Evolutionary conservation across 306 rosid genomes (phyloP).

Genomic region (Rosa lucieae): DNA sequence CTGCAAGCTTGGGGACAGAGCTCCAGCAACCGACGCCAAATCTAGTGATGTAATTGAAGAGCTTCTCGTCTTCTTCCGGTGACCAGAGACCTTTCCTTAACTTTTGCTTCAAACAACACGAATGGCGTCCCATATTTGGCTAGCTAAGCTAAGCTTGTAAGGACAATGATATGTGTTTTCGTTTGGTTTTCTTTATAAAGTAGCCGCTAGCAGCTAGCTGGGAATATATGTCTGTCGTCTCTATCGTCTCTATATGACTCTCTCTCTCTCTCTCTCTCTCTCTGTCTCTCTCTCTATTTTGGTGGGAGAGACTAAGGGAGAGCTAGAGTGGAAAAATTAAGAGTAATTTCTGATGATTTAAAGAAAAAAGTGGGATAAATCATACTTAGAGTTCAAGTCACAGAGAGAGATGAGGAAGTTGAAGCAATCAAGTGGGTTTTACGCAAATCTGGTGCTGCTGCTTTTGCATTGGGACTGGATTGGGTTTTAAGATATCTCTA

Average conservation of each 20-base stretch:
- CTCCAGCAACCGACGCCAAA: constrained; percentile 99
- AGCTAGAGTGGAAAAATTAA: constrained; percentile 33
- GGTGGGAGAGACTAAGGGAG: constrained; percentile 20
- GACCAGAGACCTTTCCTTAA: constrained; percentile 92
- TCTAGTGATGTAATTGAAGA: constrained; percentile 78
- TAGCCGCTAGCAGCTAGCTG: constrained; percentile 17
- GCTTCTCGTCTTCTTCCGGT: constrained; percentile 94
- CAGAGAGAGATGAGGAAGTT: constrained; percentile 49
- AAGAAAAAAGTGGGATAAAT: constrained; percentile 42
- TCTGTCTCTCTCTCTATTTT: constrained; percentile 1
- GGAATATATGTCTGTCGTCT: constrained; percentile 37
- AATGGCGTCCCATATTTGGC: constrained; percentile 77
- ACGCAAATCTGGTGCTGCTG: constrained; percentile 78
- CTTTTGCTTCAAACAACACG: constrained; percentile 76
- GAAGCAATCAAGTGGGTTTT: constrained; percentile 93
- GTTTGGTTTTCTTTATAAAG: constrained; percentile 10
- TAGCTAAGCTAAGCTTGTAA: constrained; percentile 2
- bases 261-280: neutral
- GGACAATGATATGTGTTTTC: constrained; percentile 31
- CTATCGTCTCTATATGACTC: neutral
- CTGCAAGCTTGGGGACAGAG: constrained; percentile 90
- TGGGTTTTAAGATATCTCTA: constrained; percentile 79
- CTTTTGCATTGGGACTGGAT: constrained; percentile 72
- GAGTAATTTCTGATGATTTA: constrained; percentile 53
- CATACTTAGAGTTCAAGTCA: constrained; percentile 90